phyloP scores from a whole-genome alignment of 345 rosid species.

The Brassica cretica region DNA sequence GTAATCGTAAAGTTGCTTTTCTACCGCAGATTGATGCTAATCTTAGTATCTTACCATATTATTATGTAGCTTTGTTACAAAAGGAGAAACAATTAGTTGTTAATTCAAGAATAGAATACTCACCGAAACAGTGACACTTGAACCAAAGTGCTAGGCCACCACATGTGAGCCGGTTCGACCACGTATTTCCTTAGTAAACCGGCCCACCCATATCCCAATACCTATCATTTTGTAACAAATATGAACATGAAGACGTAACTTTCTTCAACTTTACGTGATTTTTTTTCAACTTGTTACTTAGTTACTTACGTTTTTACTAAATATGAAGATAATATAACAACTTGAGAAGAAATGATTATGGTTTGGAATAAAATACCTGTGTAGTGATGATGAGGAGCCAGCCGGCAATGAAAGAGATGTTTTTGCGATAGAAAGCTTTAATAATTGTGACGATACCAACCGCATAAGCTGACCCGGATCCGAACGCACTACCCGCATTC shows the following conservation, averaged over 20 bases:
- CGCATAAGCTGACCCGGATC: conserved; percentile 66
- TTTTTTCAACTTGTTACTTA: background rate
- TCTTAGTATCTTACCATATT: conserved; percentile 8
- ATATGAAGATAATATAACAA: background rate
- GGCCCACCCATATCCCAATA: conserved; percentile 93
- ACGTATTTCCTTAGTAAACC: conserved; percentile 84
- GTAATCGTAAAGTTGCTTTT: conserved; percentile 7
- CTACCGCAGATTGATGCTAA: background rate
- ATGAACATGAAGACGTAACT: conserved; percentile 2
- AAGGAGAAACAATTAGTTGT: conserved; percentile 2
- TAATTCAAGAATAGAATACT: conserved; percentile 3
- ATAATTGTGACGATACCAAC: conserved; percentile 71
- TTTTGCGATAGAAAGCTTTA: conserved; percentile 65
- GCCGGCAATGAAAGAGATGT: conserved; percentile 65
- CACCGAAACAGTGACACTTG: conserved; percentile 89
- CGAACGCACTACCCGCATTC: conserved; percentile 86
- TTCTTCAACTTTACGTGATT: background rate
- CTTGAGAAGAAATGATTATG: background rate
- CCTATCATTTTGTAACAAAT: conserved; percentile 44
- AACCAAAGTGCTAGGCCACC: conserved; percentile 90
- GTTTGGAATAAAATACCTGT: conserved; percentile 50
- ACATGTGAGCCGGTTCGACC: conserved; percentile 96
- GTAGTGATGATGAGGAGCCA: conserved; percentile 91
- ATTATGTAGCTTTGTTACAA: conserved; percentile 14
- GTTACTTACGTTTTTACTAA: background rate